A percentile compares a stretch with the other conserved stretches of the same genome.
Evolutionary conservation across 352 stramenopile species (phyloP).

Genomic region (Globisporangium viniferum): DNA sequence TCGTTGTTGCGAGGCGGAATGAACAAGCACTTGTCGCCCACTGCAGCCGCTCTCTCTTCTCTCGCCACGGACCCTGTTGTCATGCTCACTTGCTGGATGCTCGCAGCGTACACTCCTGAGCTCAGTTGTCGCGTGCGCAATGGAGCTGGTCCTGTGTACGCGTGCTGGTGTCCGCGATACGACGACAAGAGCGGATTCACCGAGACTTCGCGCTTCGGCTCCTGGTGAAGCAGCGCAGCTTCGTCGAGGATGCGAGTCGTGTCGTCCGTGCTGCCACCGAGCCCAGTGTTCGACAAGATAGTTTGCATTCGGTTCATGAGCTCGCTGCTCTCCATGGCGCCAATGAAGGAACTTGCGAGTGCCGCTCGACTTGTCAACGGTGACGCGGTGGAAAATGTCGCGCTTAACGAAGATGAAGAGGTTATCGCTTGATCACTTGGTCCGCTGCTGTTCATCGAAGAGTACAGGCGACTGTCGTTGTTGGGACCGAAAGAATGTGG

Average conservation of each 20-base stretch:
- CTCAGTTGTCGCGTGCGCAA: constrained; percentile 29
- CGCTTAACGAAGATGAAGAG: constrained; percentile 12
- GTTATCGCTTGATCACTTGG: constrained; percentile 10
- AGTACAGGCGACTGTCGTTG: neutral
- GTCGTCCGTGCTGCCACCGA: constrained; percentile 23
- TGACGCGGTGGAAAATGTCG: constrained; percentile 14
- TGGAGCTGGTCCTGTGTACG: neutral
- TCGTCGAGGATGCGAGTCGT: constrained; percentile 43
- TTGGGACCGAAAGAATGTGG: constrained; percentile 2
- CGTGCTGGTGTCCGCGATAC: constrained; percentile 27
- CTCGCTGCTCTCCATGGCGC: constrained; percentile 51
- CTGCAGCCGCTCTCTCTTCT: constrained; percentile 43
- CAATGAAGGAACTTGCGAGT: constrained; percentile 50
- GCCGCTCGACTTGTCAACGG: constrained; percentile 26
- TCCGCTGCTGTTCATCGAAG: neutral
- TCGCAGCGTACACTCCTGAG: constrained; percentile 24
- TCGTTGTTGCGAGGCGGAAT: constrained; percentile 63
- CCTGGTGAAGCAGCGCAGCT: constrained; percentile 44
- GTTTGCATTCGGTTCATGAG: constrained; percentile 69
- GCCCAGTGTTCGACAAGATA: constrained; percentile 44
- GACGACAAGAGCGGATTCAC: constrained; percentile 44
- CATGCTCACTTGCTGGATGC: constrained; percentile 48
- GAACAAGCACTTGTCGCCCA: constrained; percentile 48
- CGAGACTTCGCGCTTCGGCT: constrained; percentile 41
- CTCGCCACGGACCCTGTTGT: constrained; percentile 40